Base-by-base conservation (phyloP, 2,329 filamentous ascomycete genomes). In the Fusarium heterosporum region DNA sequence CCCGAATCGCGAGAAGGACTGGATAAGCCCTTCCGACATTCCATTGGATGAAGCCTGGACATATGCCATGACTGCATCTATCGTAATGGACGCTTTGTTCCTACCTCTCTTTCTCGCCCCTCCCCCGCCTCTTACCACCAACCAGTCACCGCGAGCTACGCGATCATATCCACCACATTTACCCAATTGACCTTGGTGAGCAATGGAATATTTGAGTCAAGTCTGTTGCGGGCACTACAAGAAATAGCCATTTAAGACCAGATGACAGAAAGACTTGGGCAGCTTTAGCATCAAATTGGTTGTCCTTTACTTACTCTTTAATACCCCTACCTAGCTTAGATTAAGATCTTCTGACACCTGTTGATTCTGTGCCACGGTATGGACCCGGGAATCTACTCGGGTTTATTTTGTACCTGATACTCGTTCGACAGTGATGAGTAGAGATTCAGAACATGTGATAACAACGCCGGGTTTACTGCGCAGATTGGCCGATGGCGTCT, bases 61-160 rank as follows among this genome's bases (percentile, higher is more conserved):
- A 58, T 62, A 29, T 32, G 41, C 45, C 51, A 59, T 68, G 60
- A 68, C 61, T 61, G 60, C 59, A 61, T 65, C 59, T 49, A 62
- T 47, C 48, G 49, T 42, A 47, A 62, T 62, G 49, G 36, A 36
- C 29, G 32, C 26, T 43, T 48, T 40, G 61, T 49, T 55, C 51
- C 55, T 52, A 34, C 47, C 56, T 60, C 42, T 49, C 45, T 53
- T 68, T 64, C 64, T 69, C 36, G 62, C 66, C 66, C 66, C 62
- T 69, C 45, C 66, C 66, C 66, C 66, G 62, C 66, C 61, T 52
- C 54, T 52, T 41, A 55, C 46, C 46, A 53, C 63, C 40, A 52
- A 38, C 66, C 61, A 69, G 39, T 59, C 39, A 68, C 55, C 55
- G 48, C 19, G 30, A 65, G 39, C 54, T 41, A 30, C 49, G 66